These are phyloP conservation scores for Schizopora paradoxa DNA, from an alignment of 1,284 basidiomycete species.

Conservation along the genomic window DNA sequence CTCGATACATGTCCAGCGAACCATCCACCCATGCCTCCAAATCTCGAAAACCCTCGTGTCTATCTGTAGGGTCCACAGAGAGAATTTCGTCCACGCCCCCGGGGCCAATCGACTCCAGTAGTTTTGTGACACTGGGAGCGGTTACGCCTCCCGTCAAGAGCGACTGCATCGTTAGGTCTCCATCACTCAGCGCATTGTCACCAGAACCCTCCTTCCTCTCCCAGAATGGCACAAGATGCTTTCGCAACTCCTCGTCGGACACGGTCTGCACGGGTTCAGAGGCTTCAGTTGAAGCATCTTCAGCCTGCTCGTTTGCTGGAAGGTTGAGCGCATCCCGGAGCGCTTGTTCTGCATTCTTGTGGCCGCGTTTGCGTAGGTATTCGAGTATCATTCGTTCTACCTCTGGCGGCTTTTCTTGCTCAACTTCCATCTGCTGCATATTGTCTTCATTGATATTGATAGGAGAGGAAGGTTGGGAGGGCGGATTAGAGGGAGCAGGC, in stretches of 20 bases:
- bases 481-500: constrained; percentile 32
- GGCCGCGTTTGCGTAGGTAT: constrained; percentile 80
- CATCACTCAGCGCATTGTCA: constrained; percentile 64
- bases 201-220: constrained; percentile 58
- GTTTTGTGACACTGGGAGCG: constrained; percentile 58
- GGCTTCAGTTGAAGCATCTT: constrained; percentile 42
- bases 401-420: constrained; percentile 27
- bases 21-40: constrained; percentile 94
- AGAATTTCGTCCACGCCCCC: constrained; percentile 80
- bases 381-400: constrained; percentile 69
- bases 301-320: constrained; percentile 48
- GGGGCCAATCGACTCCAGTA: constrained; percentile 69
- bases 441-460: constrained; percentile 26
- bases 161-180: constrained; percentile 58
- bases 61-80: constrained; percentile 83
- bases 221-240: constrained; percentile 57
- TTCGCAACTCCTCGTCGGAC: constrained; percentile 60
- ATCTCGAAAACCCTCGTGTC: constrained; percentile 82
- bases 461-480: constrained; percentile 30
- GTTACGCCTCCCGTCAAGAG: constrained; percentile 54
- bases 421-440: constrained; percentile 31
- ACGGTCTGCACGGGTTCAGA: constrained; percentile 31
- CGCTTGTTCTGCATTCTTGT: constrained; percentile 70
- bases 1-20: constrained; percentile 81
- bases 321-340: constrained; percentile 64